phyloP scores from a whole-genome alignment of 169 alveolate species.

The Amoebophrya sp. region DNA sequence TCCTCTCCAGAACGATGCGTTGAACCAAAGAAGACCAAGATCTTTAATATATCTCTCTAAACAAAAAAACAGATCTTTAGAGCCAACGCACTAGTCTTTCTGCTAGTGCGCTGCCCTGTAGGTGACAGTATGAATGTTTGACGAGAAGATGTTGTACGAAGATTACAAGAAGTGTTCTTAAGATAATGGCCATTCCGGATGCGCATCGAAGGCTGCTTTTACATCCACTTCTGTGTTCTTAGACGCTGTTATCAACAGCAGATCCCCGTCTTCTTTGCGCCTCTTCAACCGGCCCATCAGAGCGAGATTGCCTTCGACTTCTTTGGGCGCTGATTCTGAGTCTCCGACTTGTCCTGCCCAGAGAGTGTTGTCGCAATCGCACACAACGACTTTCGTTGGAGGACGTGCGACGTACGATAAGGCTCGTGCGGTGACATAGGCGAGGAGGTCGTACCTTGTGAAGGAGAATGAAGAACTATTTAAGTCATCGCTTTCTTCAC shows the following conservation, averaged over 20 bases:
- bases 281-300: not conserved
- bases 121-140: too few relatives aligned
- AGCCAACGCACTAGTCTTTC: too few relatives aligned
- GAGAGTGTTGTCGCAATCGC: conserved; percentile 15
- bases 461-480: too few relatives aligned
- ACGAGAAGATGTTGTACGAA: too few relatives aligned
- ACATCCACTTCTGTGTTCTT: not conserved
- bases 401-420: not conserved
- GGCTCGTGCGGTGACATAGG: not conserved
- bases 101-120: too few relatives aligned
- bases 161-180: too few relatives aligned
- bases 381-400: not conserved
- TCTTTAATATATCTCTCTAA: too few relatives aligned
- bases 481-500: too few relatives aligned
- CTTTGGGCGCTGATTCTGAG: not conserved
- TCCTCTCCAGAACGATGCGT: too few relatives aligned
- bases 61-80: too few relatives aligned
- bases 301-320: not conserved
- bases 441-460: not conserved
- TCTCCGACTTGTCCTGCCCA: not conserved
- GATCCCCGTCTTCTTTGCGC: not conserved
- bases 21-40: too few relatives aligned
- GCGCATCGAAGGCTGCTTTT: not conserved
- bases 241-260: not conserved
- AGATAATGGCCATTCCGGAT: too few relatives aligned